phyloP scores from a whole-genome alignment of 2,329 filamentous ascomycete genomes.

The Penicillium hesseltinei region DNA sequence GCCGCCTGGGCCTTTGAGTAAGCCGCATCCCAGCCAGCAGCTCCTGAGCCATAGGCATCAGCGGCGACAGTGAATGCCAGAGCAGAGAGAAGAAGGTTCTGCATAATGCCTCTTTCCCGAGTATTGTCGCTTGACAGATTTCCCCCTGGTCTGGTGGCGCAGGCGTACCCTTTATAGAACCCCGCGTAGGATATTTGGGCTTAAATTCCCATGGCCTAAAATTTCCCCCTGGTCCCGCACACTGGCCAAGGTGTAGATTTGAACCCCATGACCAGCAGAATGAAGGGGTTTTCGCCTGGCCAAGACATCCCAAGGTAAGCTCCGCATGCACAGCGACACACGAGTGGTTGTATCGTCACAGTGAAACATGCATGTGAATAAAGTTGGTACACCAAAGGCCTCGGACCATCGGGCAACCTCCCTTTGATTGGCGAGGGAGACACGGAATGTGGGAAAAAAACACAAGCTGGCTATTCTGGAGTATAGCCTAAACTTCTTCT shows the following conservation, averaged over 20 bases:
- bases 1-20: conserved; percentile 14
- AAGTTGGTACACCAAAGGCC: not conserved
- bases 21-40: conserved; percentile 13
- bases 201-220: not conserved
- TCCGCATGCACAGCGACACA: not conserved
- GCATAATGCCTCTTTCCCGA: not conserved
- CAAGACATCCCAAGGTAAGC: not conserved
- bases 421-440: not conserved
- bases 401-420: not conserved
- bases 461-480: not conserved
- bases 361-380: not conserved
- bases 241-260: not conserved
- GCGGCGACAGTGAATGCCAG: conserved; percentile 3
- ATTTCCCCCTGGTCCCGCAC: not conserved
- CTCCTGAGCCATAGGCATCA: conserved; percentile 5
- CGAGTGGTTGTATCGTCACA: not conserved
- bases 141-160: not conserved
- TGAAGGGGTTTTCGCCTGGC: not conserved
- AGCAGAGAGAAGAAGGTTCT: conserved; percentile 2
- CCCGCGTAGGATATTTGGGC: not conserved
- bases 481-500: not conserved
- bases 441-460: not conserved
- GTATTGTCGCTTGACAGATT: not conserved
- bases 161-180: not conserved
- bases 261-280: not conserved